Evolutionary conservation across 768 basidiomycete genomes (phyloP).

Genomic region (Amanita exitialis): DNA sequence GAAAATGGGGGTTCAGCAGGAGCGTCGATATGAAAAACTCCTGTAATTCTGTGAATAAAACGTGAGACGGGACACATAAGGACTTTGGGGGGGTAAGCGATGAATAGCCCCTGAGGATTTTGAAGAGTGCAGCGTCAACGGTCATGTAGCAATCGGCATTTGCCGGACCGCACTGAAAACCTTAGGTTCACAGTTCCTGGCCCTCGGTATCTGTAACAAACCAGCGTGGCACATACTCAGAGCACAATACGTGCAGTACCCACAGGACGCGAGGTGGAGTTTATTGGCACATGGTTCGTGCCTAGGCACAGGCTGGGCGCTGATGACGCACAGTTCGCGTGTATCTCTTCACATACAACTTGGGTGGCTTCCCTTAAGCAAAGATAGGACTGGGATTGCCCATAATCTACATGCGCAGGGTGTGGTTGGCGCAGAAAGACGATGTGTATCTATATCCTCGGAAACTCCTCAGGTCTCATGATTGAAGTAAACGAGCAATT

Average conservation of each 20-base stretch:
- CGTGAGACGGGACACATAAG: conserved; percentile 29
- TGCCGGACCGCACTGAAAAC: background rate
- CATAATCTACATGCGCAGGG: background rate
- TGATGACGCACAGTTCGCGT: background rate
- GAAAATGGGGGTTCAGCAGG: conserved; percentile 42
- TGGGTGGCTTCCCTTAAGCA: background rate
- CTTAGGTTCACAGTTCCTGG: background rate
- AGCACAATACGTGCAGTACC: background rate
- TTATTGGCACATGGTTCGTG: background rate
- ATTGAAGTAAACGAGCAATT: conserved; percentile 51
- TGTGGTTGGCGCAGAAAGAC: background rate
- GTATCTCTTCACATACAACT: background rate
- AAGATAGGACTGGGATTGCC: background rate
- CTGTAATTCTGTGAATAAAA: conserved; percentile 34
- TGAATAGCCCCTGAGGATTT: conserved; percentile 41
- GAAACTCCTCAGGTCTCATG: conserved; percentile 16
- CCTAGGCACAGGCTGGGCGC: background rate
- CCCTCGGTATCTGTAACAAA: background rate
- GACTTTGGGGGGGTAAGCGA: conserved; percentile 34
- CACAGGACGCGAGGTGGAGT: background rate
- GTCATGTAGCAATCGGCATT: conserved; percentile 1
- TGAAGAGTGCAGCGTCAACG: conserved; percentile 26
- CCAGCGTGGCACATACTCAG: background rate
- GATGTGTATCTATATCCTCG: conserved; percentile 1
- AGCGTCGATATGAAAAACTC: conserved; percentile 43